Evolutionary conservation across 2,329 filamentous ascomycete species (phyloP).

Genomic region (Monosporascus sp.): DNA sequence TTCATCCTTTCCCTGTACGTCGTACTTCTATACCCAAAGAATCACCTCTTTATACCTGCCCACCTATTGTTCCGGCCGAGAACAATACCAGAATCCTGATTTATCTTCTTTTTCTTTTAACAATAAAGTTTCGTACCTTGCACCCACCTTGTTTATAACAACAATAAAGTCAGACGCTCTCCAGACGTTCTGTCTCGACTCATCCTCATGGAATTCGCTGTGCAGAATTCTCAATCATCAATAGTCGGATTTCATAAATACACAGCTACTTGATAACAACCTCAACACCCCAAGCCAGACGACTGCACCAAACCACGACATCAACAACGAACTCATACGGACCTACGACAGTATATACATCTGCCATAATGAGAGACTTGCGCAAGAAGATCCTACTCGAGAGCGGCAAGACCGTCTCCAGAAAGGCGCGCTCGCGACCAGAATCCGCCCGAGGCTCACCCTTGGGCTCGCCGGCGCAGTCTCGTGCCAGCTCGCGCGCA

Average conservation of each 20-base stretch:
- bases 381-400: conserved; percentile 64
- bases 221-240: conserved; percentile 12
- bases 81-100: neutral
- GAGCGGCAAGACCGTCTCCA: conserved; percentile 66
- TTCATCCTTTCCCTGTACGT: neutral
- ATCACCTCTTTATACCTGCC: neutral
- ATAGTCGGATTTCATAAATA: conserved; percentile 18
- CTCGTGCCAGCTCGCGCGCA: conserved; percentile 53
- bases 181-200: conserved; percentile 1
- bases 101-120: neutral
- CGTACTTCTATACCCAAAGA: too few species aligned
- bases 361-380: conserved; percentile 51
- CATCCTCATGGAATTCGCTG: conserved; percentile 25
- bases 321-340: neutral
- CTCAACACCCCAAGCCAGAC: conserved; percentile 1
- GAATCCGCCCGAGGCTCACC: conserved; percentile 54
- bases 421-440: conserved; percentile 56
- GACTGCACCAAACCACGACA: neutral
- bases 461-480: conserved; percentile 49
- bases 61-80: neutral
- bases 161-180: conserved; percentile 2
- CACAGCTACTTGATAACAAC: conserved; percentile 20
- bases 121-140: neutral
- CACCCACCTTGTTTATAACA: neutral
- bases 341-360: neutral